Percentiles rank a stretch among this genome's conserved stretches.
Evolutionary conservation across 1,284 basidiomycete genomes (phyloP).

Genomic region (Leucocoprinus gongylophorus): DNA sequence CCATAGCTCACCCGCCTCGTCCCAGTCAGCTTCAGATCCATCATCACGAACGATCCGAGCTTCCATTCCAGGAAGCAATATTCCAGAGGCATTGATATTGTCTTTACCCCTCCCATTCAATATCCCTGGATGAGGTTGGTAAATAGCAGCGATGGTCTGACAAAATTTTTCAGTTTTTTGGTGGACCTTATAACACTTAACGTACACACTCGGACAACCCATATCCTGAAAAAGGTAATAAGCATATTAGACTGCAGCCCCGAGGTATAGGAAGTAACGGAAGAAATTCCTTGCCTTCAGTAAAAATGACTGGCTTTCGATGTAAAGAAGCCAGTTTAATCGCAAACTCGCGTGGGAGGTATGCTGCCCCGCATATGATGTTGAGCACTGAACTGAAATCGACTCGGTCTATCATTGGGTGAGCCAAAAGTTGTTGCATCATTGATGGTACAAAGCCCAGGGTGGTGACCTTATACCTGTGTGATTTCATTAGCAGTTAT

Average conservation of each 20-base stretch:
- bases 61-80: constrained; percentile 56
- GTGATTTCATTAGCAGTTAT: neutral
- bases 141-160: constrained; percentile 51
- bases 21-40: constrained; percentile 44
- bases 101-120: constrained; percentile 38
- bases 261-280: neutral
- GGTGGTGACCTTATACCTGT: constrained; percentile 45
- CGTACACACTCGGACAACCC: constrained; percentile 70
- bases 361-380: constrained; percentile 53
- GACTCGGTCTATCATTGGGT: constrained; percentile 39
- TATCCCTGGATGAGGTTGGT: constrained; percentile 37
- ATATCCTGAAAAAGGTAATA: constrained; percentile 41
- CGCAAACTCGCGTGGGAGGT: constrained; percentile 50
- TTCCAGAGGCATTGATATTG: constrained; percentile 44
- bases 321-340: constrained; percentile 34
- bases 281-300: constrained; percentile 38
- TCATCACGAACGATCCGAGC: constrained; percentile 55
- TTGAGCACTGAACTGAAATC: constrained; percentile 47
- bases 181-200: neutral
- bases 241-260: neutral
- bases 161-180: neutral
- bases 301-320: constrained; percentile 28
- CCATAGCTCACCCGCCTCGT: constrained; percentile 62
- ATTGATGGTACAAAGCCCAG: constrained; percentile 56
- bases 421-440: constrained; percentile 54